Evolutionary conservation across 495 filamentous ascomycete species (phyloP), one percentile per base, ranked within the genome.

Genomic region (Tricharina praecox): DNA sequence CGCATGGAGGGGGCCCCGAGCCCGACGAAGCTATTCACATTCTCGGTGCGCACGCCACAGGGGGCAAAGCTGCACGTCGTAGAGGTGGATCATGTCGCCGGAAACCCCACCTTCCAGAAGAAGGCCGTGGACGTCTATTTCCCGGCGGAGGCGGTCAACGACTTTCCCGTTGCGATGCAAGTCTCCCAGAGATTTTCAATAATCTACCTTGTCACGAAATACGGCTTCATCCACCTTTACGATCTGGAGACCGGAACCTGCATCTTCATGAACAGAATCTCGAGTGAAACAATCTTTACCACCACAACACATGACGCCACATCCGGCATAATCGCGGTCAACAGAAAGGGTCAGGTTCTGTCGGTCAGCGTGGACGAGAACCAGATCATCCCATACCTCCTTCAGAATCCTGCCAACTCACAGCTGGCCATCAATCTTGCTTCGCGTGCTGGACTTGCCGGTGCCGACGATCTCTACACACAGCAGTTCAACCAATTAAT

Each of bases 231-330:
- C 54, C 90, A 99, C 64, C 74, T 99, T 8, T 96, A 96, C 64
- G 90, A 99, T 57, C 75, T 99, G 36, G 90, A 96, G 68, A 88
- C 83, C 4, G 90, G 83, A 26, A 84, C 82, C n/a, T 90, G 85
- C 61, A 88, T 99, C 60, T 99, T 94, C 75, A 93, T 99, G 87
- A 96, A 99, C 67, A 81, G 90, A 43, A 99, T 99, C 58, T 99
- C 90, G 18, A 92, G 85, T 67, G 90, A 99, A 61, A 99, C 90
- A 0, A 96, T 99, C 59, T 99, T 99, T 67, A 87, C 86, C 13
- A 93, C 86, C 10, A 78, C 85, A 3, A 66, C 77, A 11, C 88
- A 96, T 60, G 72, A 71, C n/a, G 78, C 86, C 1, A 85, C 82
- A 20, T 75, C 75, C 47, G 90, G 90, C 55, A 77, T 95, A 50